phyloP scores from a whole-genome alignment of 106 monocot genomes.

The Dendrobium nobile region DNA sequence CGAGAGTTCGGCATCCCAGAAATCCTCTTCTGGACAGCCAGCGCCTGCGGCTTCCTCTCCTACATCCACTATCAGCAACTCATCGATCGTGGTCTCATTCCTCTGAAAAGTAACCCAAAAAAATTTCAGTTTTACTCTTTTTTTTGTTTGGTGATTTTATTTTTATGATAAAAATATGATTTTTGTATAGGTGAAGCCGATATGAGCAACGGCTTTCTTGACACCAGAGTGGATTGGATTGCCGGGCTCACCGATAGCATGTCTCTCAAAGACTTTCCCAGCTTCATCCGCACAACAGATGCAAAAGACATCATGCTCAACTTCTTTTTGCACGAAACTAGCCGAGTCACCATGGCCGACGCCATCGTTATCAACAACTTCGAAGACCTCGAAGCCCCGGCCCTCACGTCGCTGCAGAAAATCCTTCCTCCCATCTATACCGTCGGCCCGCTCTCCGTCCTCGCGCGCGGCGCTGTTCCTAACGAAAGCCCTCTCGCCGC shows the following conservation, averaged over 20 bases:
- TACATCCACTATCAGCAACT: not conserved
- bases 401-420: slow-evolving; percentile 1
- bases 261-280: slow-evolving; percentile 42
- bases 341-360: slow-evolving; percentile 2
- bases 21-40: not conserved
- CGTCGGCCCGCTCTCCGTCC: slow-evolving; percentile 17
- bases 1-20: slow-evolving; percentile 2
- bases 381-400: slow-evolving; percentile 11
- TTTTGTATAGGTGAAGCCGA: not conserved
- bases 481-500: slow-evolving; percentile 1
- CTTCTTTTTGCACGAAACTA: slow-evolving; percentile 5
- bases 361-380: slow-evolving; percentile 25
- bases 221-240: slow-evolving; percentile 13
- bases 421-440: slow-evolving; percentile 26
- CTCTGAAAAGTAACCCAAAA: slow-evolving; percentile 1
- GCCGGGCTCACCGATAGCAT: slow-evolving; percentile 3
- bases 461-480: slow-evolving; percentile 6
- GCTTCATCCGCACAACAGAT: slow-evolving; percentile 55
- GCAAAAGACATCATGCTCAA: slow-evolving; percentile 34
- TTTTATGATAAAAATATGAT: not conserved
- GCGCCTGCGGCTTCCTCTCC: slow-evolving; percentile 9
- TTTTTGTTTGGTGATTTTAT: not conserved
- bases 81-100: not conserved
- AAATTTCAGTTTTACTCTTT: not conserved
- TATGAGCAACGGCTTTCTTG: slow-evolving; percentile 11